Evolutionary conservation across 1,284 basidiomycete genomes (phyloP).

Genomic region (Trametes hirsuta): DNA sequence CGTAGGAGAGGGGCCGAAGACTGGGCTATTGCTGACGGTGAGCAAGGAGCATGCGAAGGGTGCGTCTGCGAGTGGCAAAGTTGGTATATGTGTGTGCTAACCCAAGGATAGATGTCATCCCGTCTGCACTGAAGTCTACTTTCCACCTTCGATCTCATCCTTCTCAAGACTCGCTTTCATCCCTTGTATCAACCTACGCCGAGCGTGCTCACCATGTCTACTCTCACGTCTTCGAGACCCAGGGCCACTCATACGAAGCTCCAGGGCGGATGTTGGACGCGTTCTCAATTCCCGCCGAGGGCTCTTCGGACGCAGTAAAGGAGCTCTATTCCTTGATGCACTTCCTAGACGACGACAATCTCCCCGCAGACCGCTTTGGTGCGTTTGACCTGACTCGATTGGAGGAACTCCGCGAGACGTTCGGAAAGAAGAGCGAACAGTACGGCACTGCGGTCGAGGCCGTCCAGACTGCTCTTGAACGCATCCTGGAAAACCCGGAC

Average conservation of each 20-base stretch:
- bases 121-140: slow-evolving; percentile 46
- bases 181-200: slow-evolving; percentile 56
- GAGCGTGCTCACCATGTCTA: slow-evolving; percentile 62
- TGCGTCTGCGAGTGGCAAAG: slow-evolving; percentile 35
- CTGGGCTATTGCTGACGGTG: slow-evolving; percentile 58
- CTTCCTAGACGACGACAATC: slow-evolving; percentile 51
- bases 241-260: slow-evolving; percentile 19
- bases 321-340: slow-evolving; percentile 49
- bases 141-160: slow-evolving; percentile 42
- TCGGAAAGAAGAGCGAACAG: slow-evolving; percentile 56
- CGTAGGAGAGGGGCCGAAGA: slow-evolving; percentile 57
- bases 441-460: slow-evolving; percentile 50
- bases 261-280: slow-evolving; percentile 33
- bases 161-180: slow-evolving; percentile 43
- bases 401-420: slow-evolving; percentile 45
- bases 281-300: slow-evolving; percentile 32
- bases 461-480: slow-evolving; percentile 48
- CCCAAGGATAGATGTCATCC: slow-evolving; percentile 50
- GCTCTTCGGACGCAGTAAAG: slow-evolving; percentile 39
- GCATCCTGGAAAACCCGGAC: slow-evolving; percentile 41
- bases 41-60: slow-evolving; percentile 62
- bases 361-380: slow-evolving; percentile 53
- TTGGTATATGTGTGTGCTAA: not conserved
- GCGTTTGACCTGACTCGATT: slow-evolving; percentile 62
- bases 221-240: slow-evolving; percentile 47